Conservation (phyloP, 495 filamentous ascomycete genomes). For the Aspergillus bertholletiae region DNA sequence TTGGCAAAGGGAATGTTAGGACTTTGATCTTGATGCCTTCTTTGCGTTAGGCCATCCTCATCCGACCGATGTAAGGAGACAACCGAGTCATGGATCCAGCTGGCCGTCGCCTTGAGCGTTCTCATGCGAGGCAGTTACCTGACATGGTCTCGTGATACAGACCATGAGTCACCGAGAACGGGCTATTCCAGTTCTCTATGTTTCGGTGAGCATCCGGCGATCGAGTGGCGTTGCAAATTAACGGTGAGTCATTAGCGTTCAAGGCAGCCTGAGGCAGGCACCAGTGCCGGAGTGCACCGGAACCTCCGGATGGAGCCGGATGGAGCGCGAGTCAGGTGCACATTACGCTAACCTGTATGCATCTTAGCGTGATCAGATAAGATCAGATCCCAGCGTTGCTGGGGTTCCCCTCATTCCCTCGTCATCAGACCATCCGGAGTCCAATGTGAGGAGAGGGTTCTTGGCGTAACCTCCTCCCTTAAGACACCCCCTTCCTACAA, state of each 20-base stretch:
- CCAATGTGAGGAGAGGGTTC: not conserved
- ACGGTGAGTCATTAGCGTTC: not conserved
- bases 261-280: not conserved
- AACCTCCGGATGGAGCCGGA: conserved; percentile 2
- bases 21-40: not conserved
- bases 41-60: not conserved
- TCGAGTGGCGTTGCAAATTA: conserved; percentile 1
- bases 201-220: not conserved
- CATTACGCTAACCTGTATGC: not conserved
- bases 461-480: not conserved
- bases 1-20: not conserved
- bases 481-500: too few species aligned
- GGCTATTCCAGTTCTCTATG: not conserved
- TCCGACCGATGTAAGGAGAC: too few species aligned
- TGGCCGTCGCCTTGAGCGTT: not conserved
- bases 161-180: not conserved
- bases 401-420: not conserved
- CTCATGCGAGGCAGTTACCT: not conserved
- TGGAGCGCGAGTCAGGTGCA: not conserved
- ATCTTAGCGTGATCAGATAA: conserved; percentile 21
- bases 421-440: not conserved
- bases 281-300: not conserved
- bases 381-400: conserved; percentile 10
- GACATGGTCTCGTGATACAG: not conserved
- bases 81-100: not conserved